These are phyloP conservation scores for Wickerhamiella pararugosa DNA, from an alignment of 1,139 yeast genomes.

Conservation along the genomic window DNA sequence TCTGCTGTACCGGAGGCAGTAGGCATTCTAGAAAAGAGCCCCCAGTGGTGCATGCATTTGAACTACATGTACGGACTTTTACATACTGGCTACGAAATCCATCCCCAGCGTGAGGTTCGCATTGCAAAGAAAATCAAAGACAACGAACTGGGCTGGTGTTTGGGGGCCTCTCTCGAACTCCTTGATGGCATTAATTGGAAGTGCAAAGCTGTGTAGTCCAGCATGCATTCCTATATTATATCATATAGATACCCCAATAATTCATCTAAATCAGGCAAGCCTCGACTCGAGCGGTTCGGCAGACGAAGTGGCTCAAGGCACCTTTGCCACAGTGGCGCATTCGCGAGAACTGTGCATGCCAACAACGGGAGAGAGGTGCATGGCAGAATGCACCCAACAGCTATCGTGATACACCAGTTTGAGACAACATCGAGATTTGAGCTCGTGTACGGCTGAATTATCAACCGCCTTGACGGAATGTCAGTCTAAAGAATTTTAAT, in stretches of 20 bases:
- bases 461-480: no score
- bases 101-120: conserved; percentile 71
- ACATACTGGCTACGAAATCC: conserved; percentile 93
- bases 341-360: not conserved
- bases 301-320: not conserved
- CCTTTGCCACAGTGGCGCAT: not conserved
- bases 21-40: conserved; percentile 52
- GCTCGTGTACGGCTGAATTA: no score
- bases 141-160: conserved; percentile 95
- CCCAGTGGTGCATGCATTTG: conserved; percentile 88
- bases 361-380: no score
- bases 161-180: conserved; percentile 91
- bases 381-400: no score
- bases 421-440: no score
- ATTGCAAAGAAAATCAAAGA: conserved; percentile 81
- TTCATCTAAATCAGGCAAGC: no score
- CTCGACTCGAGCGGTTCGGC: not conserved
- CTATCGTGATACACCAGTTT: no score
- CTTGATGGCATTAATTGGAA: conserved; percentile 56
- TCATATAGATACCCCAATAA: no score
- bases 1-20: conserved; percentile 48
- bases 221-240: not conserved
- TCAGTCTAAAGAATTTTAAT: no score
- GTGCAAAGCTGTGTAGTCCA: conserved; percentile 29
- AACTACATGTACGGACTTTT: conserved; percentile 78